phyloP scores from a whole-genome alignment of 2,329 filamentous ascomycete genomes.

The Diplocarpon rosae region DNA sequence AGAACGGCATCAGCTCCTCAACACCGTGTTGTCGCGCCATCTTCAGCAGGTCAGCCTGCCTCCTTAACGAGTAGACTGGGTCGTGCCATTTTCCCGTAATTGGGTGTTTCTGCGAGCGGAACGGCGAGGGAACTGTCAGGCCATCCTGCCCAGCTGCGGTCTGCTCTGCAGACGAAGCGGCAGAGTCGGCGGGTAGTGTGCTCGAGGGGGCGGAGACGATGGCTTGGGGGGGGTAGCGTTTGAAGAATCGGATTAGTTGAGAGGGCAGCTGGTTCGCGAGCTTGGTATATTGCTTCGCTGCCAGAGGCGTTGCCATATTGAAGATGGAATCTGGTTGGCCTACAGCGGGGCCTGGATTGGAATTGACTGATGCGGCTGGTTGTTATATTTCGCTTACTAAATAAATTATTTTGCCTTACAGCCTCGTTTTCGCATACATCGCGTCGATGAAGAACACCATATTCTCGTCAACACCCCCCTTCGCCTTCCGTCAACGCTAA shows the following conservation, averaged over 20 bases:
- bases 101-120: slow-evolving; percentile 68
- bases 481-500: too few relatives aligned
- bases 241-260: slow-evolving; percentile 76
- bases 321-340: too few relatives aligned
- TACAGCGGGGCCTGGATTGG: too few relatives aligned
- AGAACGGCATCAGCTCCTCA: slow-evolving; percentile 67
- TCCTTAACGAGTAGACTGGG: slow-evolving; percentile 69
- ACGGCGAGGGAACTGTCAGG: slow-evolving; percentile 53
- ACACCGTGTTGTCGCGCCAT: slow-evolving; percentile 69
- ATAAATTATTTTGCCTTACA: slow-evolving; percentile 5
- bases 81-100: slow-evolving; percentile 74
- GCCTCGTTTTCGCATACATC: slow-evolving; percentile 1
- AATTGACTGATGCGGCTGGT: slow-evolving; percentile 1
- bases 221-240: slow-evolving; percentile 68
- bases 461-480: too few relatives aligned
- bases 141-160: slow-evolving; percentile 22
- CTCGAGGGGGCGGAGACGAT: slow-evolving; percentile 35
- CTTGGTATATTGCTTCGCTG: slow-evolving; percentile 27
- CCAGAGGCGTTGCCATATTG: slow-evolving; percentile 13
- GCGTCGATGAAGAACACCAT: too few relatives aligned
- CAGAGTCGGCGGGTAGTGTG: slow-evolving; percentile 28
- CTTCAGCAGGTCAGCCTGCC: slow-evolving; percentile 86
- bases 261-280: slow-evolving; percentile 65
- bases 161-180: slow-evolving; percentile 29
- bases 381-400: slow-evolving; percentile 5